Evolutionary conservation across 768 basidiomycete genomes (phyloP).

Genomic region (Collybia mongolica): DNA sequence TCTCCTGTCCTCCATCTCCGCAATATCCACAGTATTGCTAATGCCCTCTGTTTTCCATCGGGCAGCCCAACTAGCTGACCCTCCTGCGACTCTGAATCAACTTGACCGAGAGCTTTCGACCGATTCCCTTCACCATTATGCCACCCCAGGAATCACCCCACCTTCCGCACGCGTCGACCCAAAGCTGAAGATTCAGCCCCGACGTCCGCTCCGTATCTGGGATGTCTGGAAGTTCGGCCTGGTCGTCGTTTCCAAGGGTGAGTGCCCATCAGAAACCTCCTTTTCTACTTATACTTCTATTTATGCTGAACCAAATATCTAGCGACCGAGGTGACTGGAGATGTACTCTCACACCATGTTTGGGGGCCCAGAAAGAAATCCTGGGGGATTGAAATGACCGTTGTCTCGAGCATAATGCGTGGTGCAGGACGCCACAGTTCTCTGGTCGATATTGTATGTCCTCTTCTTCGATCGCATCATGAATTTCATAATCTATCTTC

Average conservation of each 20-base stretch:
- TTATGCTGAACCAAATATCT: background rate
- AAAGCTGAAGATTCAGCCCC: constrained; percentile 57
- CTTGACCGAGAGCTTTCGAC: constrained; percentile 23
- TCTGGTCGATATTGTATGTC: constrained; percentile 77
- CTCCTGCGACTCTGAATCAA: constrained; percentile 4
- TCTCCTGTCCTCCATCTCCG: background rate
- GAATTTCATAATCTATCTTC: background rate
- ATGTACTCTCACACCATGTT: constrained; percentile 75
- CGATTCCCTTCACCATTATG: constrained; percentile 51
- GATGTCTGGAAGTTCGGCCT: constrained; percentile 71
- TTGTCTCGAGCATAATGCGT: constrained; percentile 82
- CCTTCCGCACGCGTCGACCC: constrained; percentile 74
- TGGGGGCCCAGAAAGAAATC: constrained; percentile 86
- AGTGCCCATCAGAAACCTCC: background rate
- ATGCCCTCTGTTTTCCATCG: constrained; percentile 20
- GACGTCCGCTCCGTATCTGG: constrained; percentile 59
- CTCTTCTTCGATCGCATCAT: background rate
- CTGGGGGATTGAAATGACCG: constrained; percentile 95
- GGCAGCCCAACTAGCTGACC: constrained; percentile 7
- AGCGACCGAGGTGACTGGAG: constrained; percentile 55
- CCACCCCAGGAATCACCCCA: constrained; percentile 65
- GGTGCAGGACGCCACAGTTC: constrained; percentile 79
- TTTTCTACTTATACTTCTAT: no score
- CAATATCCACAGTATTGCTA: background rate
- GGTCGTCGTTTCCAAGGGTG: constrained; percentile 70